Conservation (phyloP, 352 stramenopile species). For the Pythium aquatile region DNA sequence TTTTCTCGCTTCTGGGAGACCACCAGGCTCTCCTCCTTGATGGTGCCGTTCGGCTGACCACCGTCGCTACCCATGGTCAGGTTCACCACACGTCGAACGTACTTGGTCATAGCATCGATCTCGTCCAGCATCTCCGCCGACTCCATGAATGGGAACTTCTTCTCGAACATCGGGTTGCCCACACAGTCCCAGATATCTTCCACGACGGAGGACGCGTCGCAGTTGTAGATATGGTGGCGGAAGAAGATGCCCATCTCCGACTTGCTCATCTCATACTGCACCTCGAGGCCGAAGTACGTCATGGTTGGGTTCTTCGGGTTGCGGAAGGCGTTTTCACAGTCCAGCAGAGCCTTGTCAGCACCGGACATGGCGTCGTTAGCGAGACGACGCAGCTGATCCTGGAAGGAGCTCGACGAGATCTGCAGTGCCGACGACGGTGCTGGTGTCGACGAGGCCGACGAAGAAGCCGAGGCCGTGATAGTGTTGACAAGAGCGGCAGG, state of each 20-base stretch:
- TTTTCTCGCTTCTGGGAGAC: constrained; percentile 82
- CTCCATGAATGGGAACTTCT: constrained; percentile 84
- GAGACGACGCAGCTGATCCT: constrained; percentile 68
- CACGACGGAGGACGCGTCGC: constrained; percentile 60
- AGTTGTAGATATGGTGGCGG: constrained; percentile 81
- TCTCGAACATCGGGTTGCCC: constrained; percentile 71
- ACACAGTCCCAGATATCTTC: constrained; percentile 80
- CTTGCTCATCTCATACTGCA: constrained; percentile 88
- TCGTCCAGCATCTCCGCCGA: constrained; percentile 71
- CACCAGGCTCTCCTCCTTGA: constrained; percentile 82
- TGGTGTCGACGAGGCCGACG: constrained; percentile 52
- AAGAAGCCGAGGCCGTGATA: constrained; percentile 47
- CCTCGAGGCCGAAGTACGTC: constrained; percentile 86
- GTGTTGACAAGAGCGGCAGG: constrained; percentile 59
- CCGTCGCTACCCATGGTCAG: constrained; percentile 75
- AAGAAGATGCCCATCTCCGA: constrained; percentile 88
- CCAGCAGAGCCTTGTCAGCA: constrained; percentile 61
- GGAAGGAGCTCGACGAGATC: constrained; percentile 76
- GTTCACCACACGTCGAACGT: constrained; percentile 78
- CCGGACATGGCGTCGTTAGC: constrained; percentile 58
- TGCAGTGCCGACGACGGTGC: constrained; percentile 62
- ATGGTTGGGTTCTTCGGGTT: constrained; percentile 86
- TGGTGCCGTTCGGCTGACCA: constrained; percentile 61
- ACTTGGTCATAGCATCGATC: constrained; percentile 75
- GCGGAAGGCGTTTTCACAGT: constrained; percentile 76